Evolutionary conservation across 2,329 filamentous ascomycete species (phyloP).

Genomic region (Knufia petricola): DNA sequence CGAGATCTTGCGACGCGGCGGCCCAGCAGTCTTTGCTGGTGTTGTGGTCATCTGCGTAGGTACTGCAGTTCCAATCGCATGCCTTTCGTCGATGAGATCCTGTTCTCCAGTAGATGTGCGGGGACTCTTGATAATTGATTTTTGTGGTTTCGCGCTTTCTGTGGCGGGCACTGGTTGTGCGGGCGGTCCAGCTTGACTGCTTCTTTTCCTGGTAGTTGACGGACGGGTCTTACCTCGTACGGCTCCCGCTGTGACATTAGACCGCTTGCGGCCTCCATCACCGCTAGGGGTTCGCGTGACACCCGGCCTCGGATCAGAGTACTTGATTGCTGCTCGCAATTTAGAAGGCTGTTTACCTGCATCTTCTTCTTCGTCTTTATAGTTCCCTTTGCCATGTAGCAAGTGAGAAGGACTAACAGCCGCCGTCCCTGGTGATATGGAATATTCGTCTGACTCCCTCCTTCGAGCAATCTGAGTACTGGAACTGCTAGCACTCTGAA

Average conservation of each 20-base stretch:
- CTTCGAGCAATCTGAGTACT: background rate
- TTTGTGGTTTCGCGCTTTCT: background rate
- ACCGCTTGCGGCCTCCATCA: background rate
- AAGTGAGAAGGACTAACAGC: slow-evolving; percentile 1
- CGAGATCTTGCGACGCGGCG: slow-evolving; percentile 7
- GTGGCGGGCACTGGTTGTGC: too few species aligned
- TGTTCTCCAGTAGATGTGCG: background rate
- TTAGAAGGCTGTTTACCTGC: background rate
- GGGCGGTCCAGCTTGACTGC: background rate
- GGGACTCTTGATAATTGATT: slow-evolving; percentile 1
- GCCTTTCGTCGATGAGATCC: background rate
- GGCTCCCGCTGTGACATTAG: slow-evolving; percentile 11
- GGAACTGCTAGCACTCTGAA: background rate
- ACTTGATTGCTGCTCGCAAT: background rate
- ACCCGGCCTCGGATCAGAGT: background rate
- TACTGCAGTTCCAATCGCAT: background rate
- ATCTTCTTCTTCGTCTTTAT: background rate
- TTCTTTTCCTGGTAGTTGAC: slow-evolving; percentile 3
- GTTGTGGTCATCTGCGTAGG: background rate
- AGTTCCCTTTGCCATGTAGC: background rate
- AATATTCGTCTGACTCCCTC: background rate
- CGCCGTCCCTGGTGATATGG: background rate
- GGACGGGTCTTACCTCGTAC: slow-evolving; percentile 8
- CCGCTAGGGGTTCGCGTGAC: background rate
- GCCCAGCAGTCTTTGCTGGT: background rate